Conservation (phyloP, 345 rosid genomes). For the Theobroma cacao region DNA sequence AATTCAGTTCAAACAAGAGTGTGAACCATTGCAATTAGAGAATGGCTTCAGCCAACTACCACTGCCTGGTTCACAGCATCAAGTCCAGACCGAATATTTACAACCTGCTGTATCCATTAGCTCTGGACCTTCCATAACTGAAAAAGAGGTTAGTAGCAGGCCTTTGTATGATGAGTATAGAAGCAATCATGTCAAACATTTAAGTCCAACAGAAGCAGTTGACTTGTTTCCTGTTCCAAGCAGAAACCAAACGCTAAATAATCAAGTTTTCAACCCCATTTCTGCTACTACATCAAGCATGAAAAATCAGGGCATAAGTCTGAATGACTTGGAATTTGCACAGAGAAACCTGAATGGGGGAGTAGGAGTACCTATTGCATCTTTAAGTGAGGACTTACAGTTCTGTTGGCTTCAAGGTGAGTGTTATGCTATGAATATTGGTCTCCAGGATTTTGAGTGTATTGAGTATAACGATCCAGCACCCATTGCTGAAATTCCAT, state of each 20-base stretch:
- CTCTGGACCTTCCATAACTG: conserved; percentile 29
- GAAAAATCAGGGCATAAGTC: conserved; percentile 39
- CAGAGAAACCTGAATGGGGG: conserved; percentile 40
- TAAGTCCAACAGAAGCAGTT: conserved; percentile 15
- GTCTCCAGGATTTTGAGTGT: conserved; percentile 43
- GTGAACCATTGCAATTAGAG: conserved; percentile 33
- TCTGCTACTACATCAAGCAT: conserved; percentile 26
- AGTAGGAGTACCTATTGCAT: conserved; percentile 24
- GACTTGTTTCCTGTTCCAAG: conserved; percentile 33
- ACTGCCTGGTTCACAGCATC: conserved; percentile 30
- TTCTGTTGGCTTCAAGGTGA: conserved; percentile 53
- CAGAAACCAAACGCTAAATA: conserved; percentile 21
- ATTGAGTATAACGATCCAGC: conserved; percentile 39
- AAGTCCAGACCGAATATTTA: conserved; percentile 17
- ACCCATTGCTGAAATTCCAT: conserved; percentile 46
- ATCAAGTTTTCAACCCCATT: conserved; percentile 35
- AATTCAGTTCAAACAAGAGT: conserved; percentile 41
- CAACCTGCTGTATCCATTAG: conserved; percentile 24
- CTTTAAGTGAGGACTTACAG: conserved; percentile 47
- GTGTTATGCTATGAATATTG: conserved; percentile 41
- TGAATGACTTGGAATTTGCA: conserved; percentile 34
- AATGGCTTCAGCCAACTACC: conserved; percentile 45
- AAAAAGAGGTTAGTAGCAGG: conserved; percentile 22
- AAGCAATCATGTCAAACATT: conserved; percentile 27
- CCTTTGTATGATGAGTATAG: conserved; percentile 34